Conservation (phyloP, 2,329 filamentous ascomycete species). For the Aulographum hederae region DNA sequence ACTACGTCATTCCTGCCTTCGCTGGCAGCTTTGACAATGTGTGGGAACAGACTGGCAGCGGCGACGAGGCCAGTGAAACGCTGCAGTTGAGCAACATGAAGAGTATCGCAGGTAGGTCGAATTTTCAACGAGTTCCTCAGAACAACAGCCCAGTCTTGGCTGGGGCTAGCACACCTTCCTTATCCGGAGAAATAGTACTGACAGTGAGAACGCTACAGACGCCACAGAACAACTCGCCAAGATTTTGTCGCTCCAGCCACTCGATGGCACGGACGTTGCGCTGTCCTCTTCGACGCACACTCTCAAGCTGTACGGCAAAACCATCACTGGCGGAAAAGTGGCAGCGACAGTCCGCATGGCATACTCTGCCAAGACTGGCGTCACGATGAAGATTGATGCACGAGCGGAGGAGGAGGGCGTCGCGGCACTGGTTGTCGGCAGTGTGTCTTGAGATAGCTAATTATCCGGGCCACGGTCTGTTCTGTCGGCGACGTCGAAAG, state of each 20-base stretch:
- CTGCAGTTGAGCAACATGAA: conserved; percentile 74
- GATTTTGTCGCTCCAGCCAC: conserved; percentile 72
- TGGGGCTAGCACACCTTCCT: background rate
- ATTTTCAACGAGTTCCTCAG: background rate
- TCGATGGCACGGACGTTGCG: conserved; percentile 86
- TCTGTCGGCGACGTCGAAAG: no score
- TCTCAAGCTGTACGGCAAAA: conserved; percentile 92
- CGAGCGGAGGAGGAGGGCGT: conserved; percentile 87
- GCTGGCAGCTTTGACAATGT: conserved; percentile 89
- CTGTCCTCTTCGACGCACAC: conserved; percentile 81
- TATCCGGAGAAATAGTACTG: no score
- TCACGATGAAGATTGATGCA: conserved; percentile 89
- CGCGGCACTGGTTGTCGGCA: conserved; percentile 65
- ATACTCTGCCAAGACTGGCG: conserved; percentile 76
- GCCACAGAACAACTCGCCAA: conserved; percentile 82
- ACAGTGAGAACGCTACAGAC: conserved; percentile 34
- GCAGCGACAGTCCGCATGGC: conserved; percentile 84
- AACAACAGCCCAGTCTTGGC: background rate
- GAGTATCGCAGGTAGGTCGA: conserved; percentile 67
- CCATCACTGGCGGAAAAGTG: conserved; percentile 74
- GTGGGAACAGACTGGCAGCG: conserved; percentile 83
- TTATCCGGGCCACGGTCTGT: no score
- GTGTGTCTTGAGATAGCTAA: conserved; percentile 67
- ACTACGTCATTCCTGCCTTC: conserved; percentile 87
- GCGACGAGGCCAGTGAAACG: conserved; percentile 82